Conservation (phyloP, 805 yeast genomes). For the Hanseniaspora thailandica region DNA sequence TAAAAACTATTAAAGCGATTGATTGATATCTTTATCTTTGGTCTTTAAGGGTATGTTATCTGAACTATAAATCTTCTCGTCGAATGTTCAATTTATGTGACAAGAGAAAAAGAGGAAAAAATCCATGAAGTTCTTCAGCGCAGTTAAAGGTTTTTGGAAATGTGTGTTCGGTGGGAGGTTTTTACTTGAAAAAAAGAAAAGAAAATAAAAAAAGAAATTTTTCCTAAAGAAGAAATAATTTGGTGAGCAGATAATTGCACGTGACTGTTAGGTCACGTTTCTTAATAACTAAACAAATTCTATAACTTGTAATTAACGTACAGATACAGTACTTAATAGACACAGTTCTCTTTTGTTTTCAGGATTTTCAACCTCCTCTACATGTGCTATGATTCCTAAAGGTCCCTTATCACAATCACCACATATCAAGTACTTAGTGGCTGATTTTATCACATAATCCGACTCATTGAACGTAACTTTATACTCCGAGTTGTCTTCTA, state of each 20-base stretch:
- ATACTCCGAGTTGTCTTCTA: constrained; percentile 21
- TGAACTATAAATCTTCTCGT: background rate
- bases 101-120: background rate
- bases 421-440: constrained; percentile 51
- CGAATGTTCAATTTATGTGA: background rate
- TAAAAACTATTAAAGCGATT: too few relatives aligned
- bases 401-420: constrained; percentile 75
- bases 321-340: constrained; percentile 4
- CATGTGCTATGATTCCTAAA: constrained; percentile 49
- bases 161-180: background rate
- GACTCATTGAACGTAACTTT: constrained; percentile 16
- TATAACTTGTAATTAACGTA: background rate
- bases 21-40: background rate
- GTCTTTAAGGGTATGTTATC: background rate
- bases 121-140: background rate
- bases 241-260: background rate
- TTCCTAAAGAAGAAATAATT: background rate
- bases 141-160: too few relatives aligned
- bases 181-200: background rate
- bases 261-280: background rate
- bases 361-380: background rate
- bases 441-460: constrained; percentile 23
- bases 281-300: background rate
- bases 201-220: constrained; percentile 1
- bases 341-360: constrained; percentile 1